Evolutionary conservation across 345 rosid genomes (phyloP).

Genomic region (Erysimum cheiranthoides): DNA sequence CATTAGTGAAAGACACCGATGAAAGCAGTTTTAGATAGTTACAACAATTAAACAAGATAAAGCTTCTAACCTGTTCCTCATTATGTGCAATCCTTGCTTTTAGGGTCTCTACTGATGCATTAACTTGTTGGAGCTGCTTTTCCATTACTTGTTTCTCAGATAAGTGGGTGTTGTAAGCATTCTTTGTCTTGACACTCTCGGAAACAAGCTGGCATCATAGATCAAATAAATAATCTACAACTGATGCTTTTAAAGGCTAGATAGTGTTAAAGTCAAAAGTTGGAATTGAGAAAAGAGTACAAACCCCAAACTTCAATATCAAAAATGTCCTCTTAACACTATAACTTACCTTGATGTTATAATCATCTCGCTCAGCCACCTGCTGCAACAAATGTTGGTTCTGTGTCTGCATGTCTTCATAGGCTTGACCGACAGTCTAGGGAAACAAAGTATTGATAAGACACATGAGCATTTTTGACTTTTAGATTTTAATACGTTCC

Average conservation of each 20-base stretch:
- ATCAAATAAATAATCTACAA: constrained; percentile 16
- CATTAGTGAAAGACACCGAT: constrained; percentile 11
- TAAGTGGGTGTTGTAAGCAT: constrained; percentile 64
- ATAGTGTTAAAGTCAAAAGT: neutral
- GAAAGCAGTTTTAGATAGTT: neutral
- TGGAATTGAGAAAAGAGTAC: constrained; percentile 6
- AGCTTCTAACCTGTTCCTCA: constrained; percentile 75
- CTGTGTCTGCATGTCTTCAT: constrained; percentile 95
- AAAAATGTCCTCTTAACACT: constrained; percentile 14
- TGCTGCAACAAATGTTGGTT: constrained; percentile 88
- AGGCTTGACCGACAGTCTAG: constrained; percentile 96
- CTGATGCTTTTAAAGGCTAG: constrained; percentile 30
- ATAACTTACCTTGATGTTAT: constrained; percentile 81
- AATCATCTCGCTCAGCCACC: constrained; percentile 87
- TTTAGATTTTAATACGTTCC: neutral
- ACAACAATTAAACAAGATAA: neutral
- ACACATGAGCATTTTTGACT: constrained; percentile 10
- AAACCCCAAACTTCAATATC: neutral
- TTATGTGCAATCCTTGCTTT: constrained; percentile 64
- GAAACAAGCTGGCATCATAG: constrained; percentile 85
- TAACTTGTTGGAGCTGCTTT: constrained; percentile 79
- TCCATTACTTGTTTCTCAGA: constrained; percentile 78
- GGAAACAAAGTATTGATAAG: constrained; percentile 25
- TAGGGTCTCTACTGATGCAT: constrained; percentile 60
- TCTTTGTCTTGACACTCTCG: constrained; percentile 93